Evolutionary conservation across 2,329 filamentous ascomycete species (phyloP), one percentile per base, ranked within the genome.

Genomic region (Penicillium sp.): DNA sequence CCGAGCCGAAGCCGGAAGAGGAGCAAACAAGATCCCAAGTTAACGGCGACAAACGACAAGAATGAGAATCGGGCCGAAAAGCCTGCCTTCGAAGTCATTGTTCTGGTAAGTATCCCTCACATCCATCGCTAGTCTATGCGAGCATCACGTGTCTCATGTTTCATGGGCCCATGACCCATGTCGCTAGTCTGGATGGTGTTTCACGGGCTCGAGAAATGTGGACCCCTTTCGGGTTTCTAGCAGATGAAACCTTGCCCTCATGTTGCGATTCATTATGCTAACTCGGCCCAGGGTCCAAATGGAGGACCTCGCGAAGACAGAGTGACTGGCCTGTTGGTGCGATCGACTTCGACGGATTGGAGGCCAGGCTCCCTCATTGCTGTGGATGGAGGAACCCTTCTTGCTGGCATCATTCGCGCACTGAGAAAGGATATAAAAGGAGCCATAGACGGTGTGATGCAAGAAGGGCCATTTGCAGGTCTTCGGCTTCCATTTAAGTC

Each of bases 301-400:
- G 94, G 94, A 54, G 94, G 94, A 48, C 94, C 94, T 28, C 83
- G 85, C 66, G 94, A 99, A 80, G 87, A 91, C 72, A 94, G 92
- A 71, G 89, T 91, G 21, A 97, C 93, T 0, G 91, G 92, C 2
- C 86, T 97, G 54, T 84, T 99, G 18, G 90, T 97, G 43, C 88
- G 93, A 43, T 93, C 93, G 4, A 82, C 88, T 9, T 84, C 87
- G 26, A 84, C 88, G 48, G 84, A 87, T 58, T 99, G 94, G 94
- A 79, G 83, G 45, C 89, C 87, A 65, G 88, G 89, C 40, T 97
- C 92, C 0, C 74, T 97, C 36, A 80, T 97, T 24, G 92, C 93
- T n/a, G 88, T 99, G 48, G 94, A 99, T 77, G 92, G 92, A 9
- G 94, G 94, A 44, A 91, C 92, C 28, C 90, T 97, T 71, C 83